Percentiles rank a stretch among this genome's conserved stretches.
Evolutionary conservation across 2,329 filamentous ascomycete genomes (phyloP).

Genomic region (Arthrobotrys sinensis): DNA sequence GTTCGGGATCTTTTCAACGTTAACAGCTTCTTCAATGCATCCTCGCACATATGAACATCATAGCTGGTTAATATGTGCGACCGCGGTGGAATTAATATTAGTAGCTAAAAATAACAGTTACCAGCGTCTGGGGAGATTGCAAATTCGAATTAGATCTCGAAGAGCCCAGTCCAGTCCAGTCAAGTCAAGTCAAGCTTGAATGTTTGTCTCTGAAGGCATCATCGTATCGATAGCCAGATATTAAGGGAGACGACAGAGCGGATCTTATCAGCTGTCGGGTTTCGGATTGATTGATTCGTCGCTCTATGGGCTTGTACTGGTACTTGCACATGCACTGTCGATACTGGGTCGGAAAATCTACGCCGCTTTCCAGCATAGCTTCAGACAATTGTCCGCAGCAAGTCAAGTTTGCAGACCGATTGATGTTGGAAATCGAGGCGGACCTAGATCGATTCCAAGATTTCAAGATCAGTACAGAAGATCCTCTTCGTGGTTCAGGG

Average conservation of each 20-base stretch:
- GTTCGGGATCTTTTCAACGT: conserved; percentile 25
- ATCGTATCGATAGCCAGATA: conserved; percentile 35
- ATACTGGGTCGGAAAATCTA: conserved; percentile 6
- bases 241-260: conserved; percentile 33
- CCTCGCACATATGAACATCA: background rate
- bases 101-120: conserved; percentile 49
- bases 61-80: background rate
- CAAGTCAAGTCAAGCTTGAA: background rate
- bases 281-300: conserved; percentile 45
- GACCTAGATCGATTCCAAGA: conserved; percentile 31
- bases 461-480: conserved; percentile 28
- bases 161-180: conserved; percentile 19
- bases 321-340: conserved; percentile 40
- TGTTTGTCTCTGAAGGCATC: conserved; percentile 3
- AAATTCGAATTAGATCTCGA: conserved; percentile 7
- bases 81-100: conserved; percentile 16
- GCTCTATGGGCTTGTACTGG: conserved; percentile 26
- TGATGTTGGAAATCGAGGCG: conserved; percentile 49
- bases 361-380: conserved; percentile 10
- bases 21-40: background rate
- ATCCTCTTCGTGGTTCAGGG: conserved; percentile 28
- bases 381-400: conserved; percentile 42
- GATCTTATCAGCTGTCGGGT: conserved; percentile 58
- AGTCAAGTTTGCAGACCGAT: conserved; percentile 36
- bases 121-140: conserved; percentile 34